Evolutionary conservation across 169 alveolate genomes (phyloP).

Genomic region (Eimeria necatrix): DNA sequence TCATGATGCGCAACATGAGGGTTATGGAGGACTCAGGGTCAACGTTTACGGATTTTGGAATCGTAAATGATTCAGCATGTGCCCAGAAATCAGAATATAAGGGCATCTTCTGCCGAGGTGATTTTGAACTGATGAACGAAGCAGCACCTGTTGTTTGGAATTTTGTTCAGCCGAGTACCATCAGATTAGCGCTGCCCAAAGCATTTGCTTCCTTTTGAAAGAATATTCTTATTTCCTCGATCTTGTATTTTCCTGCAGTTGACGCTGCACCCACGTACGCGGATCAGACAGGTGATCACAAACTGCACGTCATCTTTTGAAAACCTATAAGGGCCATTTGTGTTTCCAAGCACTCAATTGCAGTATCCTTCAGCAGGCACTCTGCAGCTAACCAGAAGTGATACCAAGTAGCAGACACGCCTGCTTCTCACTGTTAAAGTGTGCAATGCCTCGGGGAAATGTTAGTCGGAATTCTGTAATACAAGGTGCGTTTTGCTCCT

Average conservation of each 20-base stretch:
- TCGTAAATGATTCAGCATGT: slow-evolving; percentile 4
- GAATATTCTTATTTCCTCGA: neutral
- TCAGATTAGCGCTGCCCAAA: neutral
- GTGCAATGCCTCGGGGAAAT: no score
- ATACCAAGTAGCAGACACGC: no score
- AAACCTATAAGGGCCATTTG: no score
- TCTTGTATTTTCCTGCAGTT: slow-evolving; percentile 30
- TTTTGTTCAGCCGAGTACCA: no score
- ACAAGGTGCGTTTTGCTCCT: neutral
- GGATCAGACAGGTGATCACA: neutral
- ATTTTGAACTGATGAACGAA: neutral
- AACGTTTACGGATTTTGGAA: slow-evolving; percentile 42
- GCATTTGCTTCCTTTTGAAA: neutral
- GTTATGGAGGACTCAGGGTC: slow-evolving; percentile 73
- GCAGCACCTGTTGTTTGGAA: no score
- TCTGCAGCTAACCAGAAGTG: no score
- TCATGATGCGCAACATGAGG: slow-evolving; percentile 66
- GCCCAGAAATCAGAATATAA: slow-evolving; percentile 4
- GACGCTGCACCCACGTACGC: neutral
- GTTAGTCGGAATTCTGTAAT: no score
- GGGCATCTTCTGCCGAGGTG: slow-evolving; percentile 69
- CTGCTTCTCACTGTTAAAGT: no score
- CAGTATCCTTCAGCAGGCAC: no score
- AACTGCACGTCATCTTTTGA: neutral
- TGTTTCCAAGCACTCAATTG: no score